These are phyloP conservation scores for Hypoxylon sp. DNA, from an alignment of 2,329 filamentous ascomycete species.

Conservation along the genomic window DNA sequence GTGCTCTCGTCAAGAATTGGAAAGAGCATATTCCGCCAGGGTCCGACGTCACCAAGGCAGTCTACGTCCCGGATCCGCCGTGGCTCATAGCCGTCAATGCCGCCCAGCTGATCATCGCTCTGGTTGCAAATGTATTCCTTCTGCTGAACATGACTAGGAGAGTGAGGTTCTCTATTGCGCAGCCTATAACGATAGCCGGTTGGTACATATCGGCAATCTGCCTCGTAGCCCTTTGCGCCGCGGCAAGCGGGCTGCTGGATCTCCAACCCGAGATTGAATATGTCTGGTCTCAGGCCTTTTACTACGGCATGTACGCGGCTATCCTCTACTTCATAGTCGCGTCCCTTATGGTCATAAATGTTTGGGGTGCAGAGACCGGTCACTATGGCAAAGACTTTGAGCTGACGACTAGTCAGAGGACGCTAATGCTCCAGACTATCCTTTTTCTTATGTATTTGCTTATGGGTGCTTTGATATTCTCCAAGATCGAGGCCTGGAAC, in stretches of 20 bases:
- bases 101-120: slow-evolving; percentile 80
- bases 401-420: slow-evolving; percentile 85
- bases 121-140: slow-evolving; percentile 84
- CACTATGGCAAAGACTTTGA: slow-evolving; percentile 85
- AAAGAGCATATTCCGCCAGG: slow-evolving; percentile 69
- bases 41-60: slow-evolving; percentile 63
- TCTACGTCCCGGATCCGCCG: slow-evolving; percentile 74
- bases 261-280: slow-evolving; percentile 64
- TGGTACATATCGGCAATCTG: slow-evolving; percentile 80
- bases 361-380: slow-evolving; percentile 77
- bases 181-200: slow-evolving; percentile 85
- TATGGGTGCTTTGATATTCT: slow-evolving; percentile 82
- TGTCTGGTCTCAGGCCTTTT: slow-evolving; percentile 84
- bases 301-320: slow-evolving; percentile 86
- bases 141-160: slow-evolving; percentile 88
- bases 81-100: slow-evolving; percentile 86
- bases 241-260: slow-evolving; percentile 72
- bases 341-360: slow-evolving; percentile 82
- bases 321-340: slow-evolving; percentile 84
- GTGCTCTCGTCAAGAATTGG: slow-evolving; percentile 87
- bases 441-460: slow-evolving; percentile 86
- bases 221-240: slow-evolving; percentile 75
- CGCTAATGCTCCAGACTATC: slow-evolving; percentile 91
- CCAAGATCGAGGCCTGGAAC: slow-evolving; percentile 78
- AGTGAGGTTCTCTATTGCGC: slow-evolving; percentile 83